Percentiles rank a stretch among this genome's conserved stretches.
Conservation (phyloP, 108 stramenopile genomes). For the Skeletonema menzelii region DNA sequence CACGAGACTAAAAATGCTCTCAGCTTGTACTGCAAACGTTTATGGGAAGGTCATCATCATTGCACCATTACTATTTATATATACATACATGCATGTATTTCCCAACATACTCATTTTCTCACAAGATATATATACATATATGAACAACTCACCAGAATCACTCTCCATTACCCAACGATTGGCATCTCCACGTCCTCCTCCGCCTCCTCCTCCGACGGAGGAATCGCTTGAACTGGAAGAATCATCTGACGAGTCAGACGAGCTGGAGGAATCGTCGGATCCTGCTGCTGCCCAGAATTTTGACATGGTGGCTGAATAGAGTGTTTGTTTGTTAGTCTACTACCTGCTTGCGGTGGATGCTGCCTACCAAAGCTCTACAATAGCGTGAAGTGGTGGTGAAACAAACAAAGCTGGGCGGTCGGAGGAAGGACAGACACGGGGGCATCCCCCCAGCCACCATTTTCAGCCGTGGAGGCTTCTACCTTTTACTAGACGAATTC, state of each 20-base stretch:
- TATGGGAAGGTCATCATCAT: conserved; percentile 49
- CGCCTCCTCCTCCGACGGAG: conserved; percentile 22
- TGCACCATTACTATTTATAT: conserved; percentile 8
- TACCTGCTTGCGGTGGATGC: not conserved
- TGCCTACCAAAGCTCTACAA: too few relatives aligned
- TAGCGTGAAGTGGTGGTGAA: too few relatives aligned
- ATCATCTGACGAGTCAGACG: conserved; percentile 26
- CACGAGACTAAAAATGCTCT: conserved; percentile 22
- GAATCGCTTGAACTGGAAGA: conserved; percentile 33
- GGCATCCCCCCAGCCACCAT: not conserved
- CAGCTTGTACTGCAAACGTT: conserved; percentile 54
- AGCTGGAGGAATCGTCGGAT: conserved; percentile 34
- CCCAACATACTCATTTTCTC: too few relatives aligned
- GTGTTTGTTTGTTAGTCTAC: not conserved
- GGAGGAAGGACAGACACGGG: not conserved
- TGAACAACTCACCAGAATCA: conserved; percentile 48
- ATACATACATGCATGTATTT: not conserved
- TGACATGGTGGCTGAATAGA: conserved; percentile 37
- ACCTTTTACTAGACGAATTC: not conserved
- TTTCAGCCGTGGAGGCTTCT: not conserved
- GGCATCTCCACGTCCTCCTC: conserved; percentile 26
- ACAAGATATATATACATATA: not conserved
- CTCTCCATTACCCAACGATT: conserved; percentile 61
- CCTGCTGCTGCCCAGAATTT: conserved; percentile 55
- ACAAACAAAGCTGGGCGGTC: too few relatives aligned